Evolutionary conservation across 306 rosid genomes (phyloP), one percentile per base, ranked within the genome.

Genomic region (Vigna reflexopilosa): DNA sequence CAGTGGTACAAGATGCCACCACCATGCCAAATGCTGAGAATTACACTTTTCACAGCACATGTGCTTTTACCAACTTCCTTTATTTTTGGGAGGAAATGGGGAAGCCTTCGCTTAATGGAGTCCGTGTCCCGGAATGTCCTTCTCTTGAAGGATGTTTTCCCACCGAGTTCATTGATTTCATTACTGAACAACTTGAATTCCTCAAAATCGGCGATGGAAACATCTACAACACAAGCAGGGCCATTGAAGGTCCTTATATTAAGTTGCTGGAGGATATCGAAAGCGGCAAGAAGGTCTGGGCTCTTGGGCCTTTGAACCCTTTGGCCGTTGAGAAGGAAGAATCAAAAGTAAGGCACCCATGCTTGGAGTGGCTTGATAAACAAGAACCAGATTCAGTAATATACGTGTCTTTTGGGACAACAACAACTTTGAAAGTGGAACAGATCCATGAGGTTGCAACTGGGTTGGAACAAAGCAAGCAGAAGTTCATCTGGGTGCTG

Each of bases 341-440:
- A n/a, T 26, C 77, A 2, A 79, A 70, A 13, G 65, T 20, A 86
- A 89, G 63, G 36, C 64, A 24, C 65, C 11, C 24, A n/a, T 11
- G 52, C 48, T 22, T 81, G 16, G 77, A 57, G 61, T 81, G 80
- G 84, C 84, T 81, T 75, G 80, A 81, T 59, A 57, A 75, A 48
- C 76, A 67, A 55, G 77, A 81, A 20, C 81, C 86, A 1, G 76
- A 66, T 0, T 86, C 94, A 0, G 93, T 89, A 10, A 72, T 89
- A 1, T 89, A 89, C 24, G 86, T 89, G n/a, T 91, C 90, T 26
- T 89, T 91, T 50, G 94, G 97, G 40, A 85, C 97, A 0, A 80
- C 91, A 3, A 86, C 90, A 10, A 51, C 86, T 34, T 80, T 88
- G 42, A 55, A 40, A 5, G 81, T 76, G 1, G 77, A 86, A 30